A percentile compares a stretch with the other conserved stretches of the same genome.
phyloP scores from a whole-genome alignment of 306 rosid species.

The Hylodesmum podocarpum region DNA sequence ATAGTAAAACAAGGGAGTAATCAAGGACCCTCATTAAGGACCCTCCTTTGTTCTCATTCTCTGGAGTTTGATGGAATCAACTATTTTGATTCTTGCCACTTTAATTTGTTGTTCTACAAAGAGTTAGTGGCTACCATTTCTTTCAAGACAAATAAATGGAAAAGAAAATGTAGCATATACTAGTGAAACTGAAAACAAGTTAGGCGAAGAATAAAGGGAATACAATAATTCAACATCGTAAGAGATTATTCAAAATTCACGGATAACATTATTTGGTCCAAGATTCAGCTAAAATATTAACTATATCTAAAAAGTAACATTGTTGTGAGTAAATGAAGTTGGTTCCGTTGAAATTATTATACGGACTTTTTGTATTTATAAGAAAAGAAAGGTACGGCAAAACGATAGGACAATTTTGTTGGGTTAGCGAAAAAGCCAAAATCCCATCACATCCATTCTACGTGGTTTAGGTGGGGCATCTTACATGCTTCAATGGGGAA shows the following conservation, averaged over 20 bases:
- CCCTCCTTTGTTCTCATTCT: not conserved
- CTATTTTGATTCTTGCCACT: slow-evolving; percentile 20
- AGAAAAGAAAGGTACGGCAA: slow-evolving; percentile 31
- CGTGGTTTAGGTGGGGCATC: slow-evolving; percentile 46
- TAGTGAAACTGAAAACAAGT: not conserved
- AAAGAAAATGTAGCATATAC: not conserved
- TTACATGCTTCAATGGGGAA: slow-evolving; percentile 55
- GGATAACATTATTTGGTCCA: slow-evolving; percentile 17
- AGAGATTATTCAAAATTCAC: slow-evolving; percentile 1
- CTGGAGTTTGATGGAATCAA: slow-evolving; percentile 6
- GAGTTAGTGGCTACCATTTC: slow-evolving; percentile 1
- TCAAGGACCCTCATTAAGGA: no score
- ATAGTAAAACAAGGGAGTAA: slow-evolving; percentile 15
- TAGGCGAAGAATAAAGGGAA: slow-evolving; percentile 1
- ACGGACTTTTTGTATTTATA: not conserved
- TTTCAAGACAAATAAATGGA: not conserved
- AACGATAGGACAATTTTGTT: slow-evolving; percentile 8
- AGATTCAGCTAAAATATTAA: slow-evolving; percentile 21
- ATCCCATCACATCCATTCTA: slow-evolving; percentile 17
- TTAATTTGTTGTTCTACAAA: not conserved
- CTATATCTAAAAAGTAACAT: slow-evolving; percentile 1
- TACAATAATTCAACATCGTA: not conserved
- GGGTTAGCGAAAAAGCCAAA: slow-evolving; percentile 22
- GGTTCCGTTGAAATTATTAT: slow-evolving; percentile 32
- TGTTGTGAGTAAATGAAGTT: slow-evolving; percentile 13